Evolutionary conservation across 2,329 filamentous ascomycete genomes (phyloP).

Genomic region (Gliomastix tumulicola): DNA sequence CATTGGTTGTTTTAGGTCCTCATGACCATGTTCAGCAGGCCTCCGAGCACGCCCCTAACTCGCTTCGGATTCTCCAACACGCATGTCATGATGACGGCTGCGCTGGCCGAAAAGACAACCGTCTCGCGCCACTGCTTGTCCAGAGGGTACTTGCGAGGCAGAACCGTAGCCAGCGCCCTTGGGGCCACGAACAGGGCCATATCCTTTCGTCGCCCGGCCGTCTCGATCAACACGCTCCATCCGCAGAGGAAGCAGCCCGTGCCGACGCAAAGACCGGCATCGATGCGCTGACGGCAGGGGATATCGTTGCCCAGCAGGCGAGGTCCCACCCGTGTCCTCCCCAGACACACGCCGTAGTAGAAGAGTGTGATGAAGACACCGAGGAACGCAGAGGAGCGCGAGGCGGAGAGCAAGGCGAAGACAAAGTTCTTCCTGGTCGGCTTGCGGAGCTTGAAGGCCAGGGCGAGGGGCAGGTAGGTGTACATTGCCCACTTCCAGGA

Average conservation of each 20-base stretch:
- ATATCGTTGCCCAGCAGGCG: slow-evolving; percentile 50
- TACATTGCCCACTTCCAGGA: slow-evolving; percentile 69
- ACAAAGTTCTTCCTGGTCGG: slow-evolving; percentile 40
- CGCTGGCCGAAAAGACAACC: slow-evolving; percentile 57
- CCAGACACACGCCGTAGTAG: slow-evolving; percentile 79
- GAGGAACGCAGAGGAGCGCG: slow-evolving; percentile 70
- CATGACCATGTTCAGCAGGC: slow-evolving; percentile 46
- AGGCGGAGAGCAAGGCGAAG: slow-evolving; percentile 50
- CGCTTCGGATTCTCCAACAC: slow-evolving; percentile 53
- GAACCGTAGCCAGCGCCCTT: slow-evolving; percentile 64
- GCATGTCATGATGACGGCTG: slow-evolving; percentile 64
- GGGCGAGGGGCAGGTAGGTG: slow-evolving; percentile 70
- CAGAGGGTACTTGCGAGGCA: slow-evolving; percentile 61
- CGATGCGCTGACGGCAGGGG: slow-evolving; percentile 41
- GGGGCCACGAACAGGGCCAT: slow-evolving; percentile 77
- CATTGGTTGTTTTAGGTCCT: slow-evolving; percentile 15
- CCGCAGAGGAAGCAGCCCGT: slow-evolving; percentile 70
- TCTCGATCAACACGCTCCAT: slow-evolving; percentile 73
- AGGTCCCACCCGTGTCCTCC: slow-evolving; percentile 68
- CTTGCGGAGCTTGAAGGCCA: slow-evolving; percentile 50
- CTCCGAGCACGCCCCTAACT: slow-evolving; percentile 64
- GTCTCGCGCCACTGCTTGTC: slow-evolving; percentile 63
- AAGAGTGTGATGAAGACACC: slow-evolving; percentile 72
- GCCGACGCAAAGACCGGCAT: slow-evolving; percentile 61
- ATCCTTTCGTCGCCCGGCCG: slow-evolving; percentile 59